These are phyloP conservation scores for Fusarium liriodendri DNA, from an alignment of 2,329 filamentous ascomycete genomes.

Conservation along the genomic window DNA sequence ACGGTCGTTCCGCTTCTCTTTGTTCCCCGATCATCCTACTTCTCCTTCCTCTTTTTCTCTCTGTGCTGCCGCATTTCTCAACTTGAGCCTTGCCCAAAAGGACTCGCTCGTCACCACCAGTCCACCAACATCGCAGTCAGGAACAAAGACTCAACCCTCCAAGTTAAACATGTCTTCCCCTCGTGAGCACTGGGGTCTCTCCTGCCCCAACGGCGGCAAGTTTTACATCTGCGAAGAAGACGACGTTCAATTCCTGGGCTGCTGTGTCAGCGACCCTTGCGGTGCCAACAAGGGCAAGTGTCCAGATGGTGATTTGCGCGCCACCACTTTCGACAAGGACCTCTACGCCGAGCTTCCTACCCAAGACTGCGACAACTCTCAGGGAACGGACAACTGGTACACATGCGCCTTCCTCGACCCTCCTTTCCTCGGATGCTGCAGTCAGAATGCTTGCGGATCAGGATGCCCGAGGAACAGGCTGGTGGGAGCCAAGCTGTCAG, in stretches of 20 bases:
- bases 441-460: slow-evolving; percentile 35
- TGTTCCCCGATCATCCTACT: not conserved
- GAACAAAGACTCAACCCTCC: not conserved
- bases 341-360: slow-evolving; percentile 46
- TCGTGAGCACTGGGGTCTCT: slow-evolving; percentile 40
- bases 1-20: not conserved
- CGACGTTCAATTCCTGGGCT: slow-evolving; percentile 52
- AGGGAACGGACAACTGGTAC: slow-evolving; percentile 46
- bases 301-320: slow-evolving; percentile 43
- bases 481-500: slow-evolving; percentile 25
- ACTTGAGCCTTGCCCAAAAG: not conserved
- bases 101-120: not conserved
- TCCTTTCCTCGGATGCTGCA: slow-evolving; percentile 56
- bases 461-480: slow-evolving; percentile 28
- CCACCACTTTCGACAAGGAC: slow-evolving; percentile 46
- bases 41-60: not conserved
- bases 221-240: slow-evolving; percentile 54
- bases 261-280: slow-evolving; percentile 53
- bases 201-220: slow-evolving; percentile 48
- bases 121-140: not conserved
- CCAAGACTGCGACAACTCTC: slow-evolving; percentile 47
- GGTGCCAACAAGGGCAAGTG: slow-evolving; percentile 46
- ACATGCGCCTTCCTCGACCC: slow-evolving; percentile 47
- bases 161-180: slow-evolving; percentile 28
- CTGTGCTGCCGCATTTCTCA: not conserved